Evolutionary conservation across 129 eudicot species (phyloP).

Genomic region (Flaveria brownii): DNA sequence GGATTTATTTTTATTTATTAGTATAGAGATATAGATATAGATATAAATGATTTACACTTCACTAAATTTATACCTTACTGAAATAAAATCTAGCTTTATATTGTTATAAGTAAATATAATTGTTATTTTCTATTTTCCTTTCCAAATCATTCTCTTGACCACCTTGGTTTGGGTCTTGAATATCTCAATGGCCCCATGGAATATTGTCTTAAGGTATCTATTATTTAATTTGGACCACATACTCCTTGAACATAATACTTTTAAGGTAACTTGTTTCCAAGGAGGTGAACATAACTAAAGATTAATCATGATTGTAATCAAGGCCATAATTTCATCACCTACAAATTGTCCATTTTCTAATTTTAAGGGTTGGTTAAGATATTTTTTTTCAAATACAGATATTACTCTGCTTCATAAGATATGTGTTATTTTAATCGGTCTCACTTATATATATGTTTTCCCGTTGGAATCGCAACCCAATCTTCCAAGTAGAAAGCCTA

Average conservation of each 20-base stretch:
- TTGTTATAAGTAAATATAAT: neutral
- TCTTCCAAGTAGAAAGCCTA: too few relatives aligned
- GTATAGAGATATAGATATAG: too few relatives aligned
- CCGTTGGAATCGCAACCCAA: too few relatives aligned
- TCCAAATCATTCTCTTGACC: constrained; percentile 19
- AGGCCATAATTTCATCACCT: neutral
- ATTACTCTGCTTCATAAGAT: too few relatives aligned
- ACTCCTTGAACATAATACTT: constrained; percentile 28
- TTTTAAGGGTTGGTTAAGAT: neutral
- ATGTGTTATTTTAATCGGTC: too few relatives aligned
- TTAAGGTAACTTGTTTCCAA: constrained; percentile 27
- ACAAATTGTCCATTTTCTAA: constrained; percentile 8
- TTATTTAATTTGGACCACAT: constrained; percentile 29
- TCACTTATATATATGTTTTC: too few relatives aligned
- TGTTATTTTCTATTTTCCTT: neutral
- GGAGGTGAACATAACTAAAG: constrained; percentile 30
- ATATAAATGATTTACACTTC: too few relatives aligned
- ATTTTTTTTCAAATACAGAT: too few relatives aligned
- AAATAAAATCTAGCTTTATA: neutral
- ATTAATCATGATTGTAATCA: constrained; percentile 8
- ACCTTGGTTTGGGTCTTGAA: constrained; percentile 21
- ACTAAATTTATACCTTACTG: too few relatives aligned
- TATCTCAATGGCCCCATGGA: constrained; percentile 33
- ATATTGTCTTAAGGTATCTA: constrained; percentile 21
- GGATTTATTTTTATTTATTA: too few relatives aligned